These are phyloP conservation scores for Exophiala spinifera DNA, from an alignment of 2,329 filamentous ascomycete species.

Conservation along the genomic window DNA sequence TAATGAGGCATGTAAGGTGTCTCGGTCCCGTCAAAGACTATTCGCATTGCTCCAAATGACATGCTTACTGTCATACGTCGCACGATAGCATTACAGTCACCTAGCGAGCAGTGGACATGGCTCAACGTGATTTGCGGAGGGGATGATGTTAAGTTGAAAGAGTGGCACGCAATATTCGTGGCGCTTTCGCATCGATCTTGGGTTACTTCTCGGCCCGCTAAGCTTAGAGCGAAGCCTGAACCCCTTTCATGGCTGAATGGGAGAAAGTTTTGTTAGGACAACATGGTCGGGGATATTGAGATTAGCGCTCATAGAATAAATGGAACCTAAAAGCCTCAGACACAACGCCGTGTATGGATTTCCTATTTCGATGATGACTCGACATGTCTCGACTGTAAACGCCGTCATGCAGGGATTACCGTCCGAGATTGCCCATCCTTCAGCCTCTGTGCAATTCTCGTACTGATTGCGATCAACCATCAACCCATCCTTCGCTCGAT, in stretches of 20 bases:
- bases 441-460: slow-evolving; percentile 21
- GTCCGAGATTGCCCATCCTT: slow-evolving; percentile 22
- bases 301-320: slow-evolving; percentile 9
- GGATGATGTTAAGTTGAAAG: too few relatives aligned
- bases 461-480: slow-evolving; percentile 19
- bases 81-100: too few relatives aligned
- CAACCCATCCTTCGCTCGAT: slow-evolving; percentile 24
- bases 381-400: slow-evolving; percentile 26
- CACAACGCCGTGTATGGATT: slow-evolving; percentile 28
- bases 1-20: background rate
- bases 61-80: too few relatives aligned
- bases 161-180: too few relatives aligned
- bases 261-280: slow-evolving; percentile 13
- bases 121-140: too few relatives aligned
- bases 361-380: slow-evolving; percentile 26
- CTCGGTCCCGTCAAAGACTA: background rate
- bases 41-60: too few relatives aligned
- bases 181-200: too few relatives aligned
- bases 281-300: slow-evolving; percentile 3
- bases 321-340: slow-evolving; percentile 12
- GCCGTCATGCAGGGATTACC: slow-evolving; percentile 27
- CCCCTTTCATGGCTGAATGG: slow-evolving; percentile 1
- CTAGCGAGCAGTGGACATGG: too few relatives aligned
- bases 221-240: background rate
- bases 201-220: too few relatives aligned